Conservation (phyloP, 306 rosid genomes). For the Canavalia gladiata region DNA sequence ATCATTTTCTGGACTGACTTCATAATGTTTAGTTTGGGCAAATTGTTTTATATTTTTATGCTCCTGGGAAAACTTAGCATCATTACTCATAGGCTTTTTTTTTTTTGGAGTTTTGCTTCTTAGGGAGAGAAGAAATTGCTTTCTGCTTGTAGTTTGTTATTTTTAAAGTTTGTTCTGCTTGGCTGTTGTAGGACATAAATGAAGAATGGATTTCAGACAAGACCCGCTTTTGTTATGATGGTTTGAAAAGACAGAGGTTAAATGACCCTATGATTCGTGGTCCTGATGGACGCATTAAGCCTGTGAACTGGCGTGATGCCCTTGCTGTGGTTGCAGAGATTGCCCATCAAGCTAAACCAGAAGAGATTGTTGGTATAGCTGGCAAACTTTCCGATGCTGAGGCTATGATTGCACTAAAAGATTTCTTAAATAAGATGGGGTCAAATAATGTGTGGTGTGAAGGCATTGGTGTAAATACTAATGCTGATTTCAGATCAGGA, state of each 20-base stretch:
- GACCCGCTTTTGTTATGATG: conserved; percentile 97
- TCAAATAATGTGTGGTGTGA: conserved; percentile 96
- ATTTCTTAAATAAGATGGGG: conserved; percentile 88
- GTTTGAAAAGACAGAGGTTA: conserved; percentile 98
- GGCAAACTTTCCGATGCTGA: conserved; percentile 98
- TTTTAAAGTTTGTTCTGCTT: conserved; percentile 35
- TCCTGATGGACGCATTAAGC: conserved; percentile 90
- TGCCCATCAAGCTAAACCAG: conserved; percentile 77
- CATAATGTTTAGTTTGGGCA: conserved; percentile 13
- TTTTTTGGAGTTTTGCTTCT: conserved; percentile 3
- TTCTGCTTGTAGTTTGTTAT: conserved; percentile 8
- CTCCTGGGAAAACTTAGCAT: conserved; percentile 11
- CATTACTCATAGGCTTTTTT: background rate
- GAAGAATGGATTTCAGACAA: conserved; percentile 99
- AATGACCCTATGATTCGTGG: conserved; percentile 99
- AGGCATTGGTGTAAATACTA: conserved; percentile 70
- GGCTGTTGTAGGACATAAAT: conserved; percentile 80
- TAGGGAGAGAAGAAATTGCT: background rate
- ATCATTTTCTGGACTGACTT: conserved; percentile 19
- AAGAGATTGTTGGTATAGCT: conserved; percentile 90
- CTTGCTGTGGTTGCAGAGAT: conserved; percentile 88
- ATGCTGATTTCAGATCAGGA: conserved; percentile 95
- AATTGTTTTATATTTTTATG: conserved; percentile 24
- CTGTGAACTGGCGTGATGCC: conserved; percentile 97
- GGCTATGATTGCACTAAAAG: conserved; percentile 95